Evolutionary conservation across 805 yeast genomes (phyloP).

Genomic region (Starmera dryadoides): DNA sequence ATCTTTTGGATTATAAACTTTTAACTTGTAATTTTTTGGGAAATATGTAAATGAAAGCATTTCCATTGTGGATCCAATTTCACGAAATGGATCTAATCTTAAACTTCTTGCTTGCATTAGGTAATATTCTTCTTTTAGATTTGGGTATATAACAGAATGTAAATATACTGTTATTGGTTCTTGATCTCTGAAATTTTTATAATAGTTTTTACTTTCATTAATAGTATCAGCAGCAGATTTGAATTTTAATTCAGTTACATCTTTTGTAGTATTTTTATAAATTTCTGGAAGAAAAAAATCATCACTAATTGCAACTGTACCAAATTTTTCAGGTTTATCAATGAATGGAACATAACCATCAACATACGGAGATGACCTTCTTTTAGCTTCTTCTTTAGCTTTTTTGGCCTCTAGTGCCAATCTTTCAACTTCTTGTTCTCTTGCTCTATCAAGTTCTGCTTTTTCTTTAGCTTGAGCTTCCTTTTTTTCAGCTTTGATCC

Average conservation of each 20-base stretch:
- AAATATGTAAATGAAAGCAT: constrained; percentile 31
- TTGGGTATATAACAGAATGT: constrained; percentile 30
- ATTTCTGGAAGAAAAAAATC: constrained; percentile 27
- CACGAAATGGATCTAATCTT: constrained; percentile 56
- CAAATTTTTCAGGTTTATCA: constrained; percentile 10
- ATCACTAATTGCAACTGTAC: constrained; percentile 8
- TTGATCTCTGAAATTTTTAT: constrained; percentile 21
- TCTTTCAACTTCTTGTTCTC: background rate
- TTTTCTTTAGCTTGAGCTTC: constrained; percentile 1
- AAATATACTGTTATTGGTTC: constrained; percentile 19
- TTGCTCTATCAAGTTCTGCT: background rate
- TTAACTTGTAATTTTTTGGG: constrained; percentile 26
- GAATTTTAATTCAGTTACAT: constrained; percentile 13
- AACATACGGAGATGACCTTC: constrained; percentile 5
- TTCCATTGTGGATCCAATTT: constrained; percentile 47
- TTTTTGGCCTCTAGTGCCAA: constrained; percentile 1
- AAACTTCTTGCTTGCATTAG: constrained; percentile 45
- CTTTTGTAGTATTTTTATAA: constrained; percentile 8
- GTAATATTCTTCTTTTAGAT: constrained; percentile 41
- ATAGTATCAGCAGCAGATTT: constrained; percentile 12
- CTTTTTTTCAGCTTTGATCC: background rate
- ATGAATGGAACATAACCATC: constrained; percentile 20
- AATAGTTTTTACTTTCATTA: constrained; percentile 13
- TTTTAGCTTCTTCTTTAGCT: background rate
- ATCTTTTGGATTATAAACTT: constrained; percentile 26